Evolutionary conservation across 1,284 basidiomycete genomes (phyloP), one percentile per base, ranked within the genome.

Genomic region (Papiliotrema terrestris): DNA sequence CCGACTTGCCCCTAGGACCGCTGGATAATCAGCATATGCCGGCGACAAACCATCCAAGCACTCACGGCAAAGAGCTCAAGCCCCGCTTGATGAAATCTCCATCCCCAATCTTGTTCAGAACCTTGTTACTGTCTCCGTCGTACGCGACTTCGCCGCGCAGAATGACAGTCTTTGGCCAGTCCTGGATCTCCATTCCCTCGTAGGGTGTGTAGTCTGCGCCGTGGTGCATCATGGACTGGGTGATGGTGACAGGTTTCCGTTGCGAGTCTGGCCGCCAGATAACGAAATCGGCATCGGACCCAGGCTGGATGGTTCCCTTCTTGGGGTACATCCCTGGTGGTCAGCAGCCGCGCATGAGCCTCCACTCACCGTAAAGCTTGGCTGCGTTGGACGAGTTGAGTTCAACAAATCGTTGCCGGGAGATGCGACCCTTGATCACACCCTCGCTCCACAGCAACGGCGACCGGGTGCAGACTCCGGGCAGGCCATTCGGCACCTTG

Each of bases 211-310:
- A 60, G 51, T 70, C 66, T 22, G 61, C 62, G 29, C 59, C 49
- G 17, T 51, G 52, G 43, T 65, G 55, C 17, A 69, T 45, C 45
- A 63, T 57, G 23, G 57, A 45, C 43, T 65, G 60, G 9, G 37
- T 56, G 44, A 69, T 57, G 1, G 22, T 57, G 13, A 59, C 45
- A 0, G 54, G 25, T 38, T 51, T 52, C 2, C 66, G 52, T 1
- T 53, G 51, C 8, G 49, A 20, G 9, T 55, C 55, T 3, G 54
- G 50, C 2, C 63, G 58, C 61, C 61, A 71, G 45, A 71, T 61
- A 41, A 67, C 57, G 37, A 71, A 54, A 46, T 71, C 68, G 26
- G 68, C 68, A 42, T 71, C 68, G n/a, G 58, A 62, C 0, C 68
- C 68, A 15, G 65, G 65, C 38, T 57, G 58, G 35, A 71, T 63